Percentiles rank a stretch among this genome's conserved stretches.
Conservation (phyloP, 2,329 filamentous ascomycete species). For the Sporothrix schenckii region DNA sequence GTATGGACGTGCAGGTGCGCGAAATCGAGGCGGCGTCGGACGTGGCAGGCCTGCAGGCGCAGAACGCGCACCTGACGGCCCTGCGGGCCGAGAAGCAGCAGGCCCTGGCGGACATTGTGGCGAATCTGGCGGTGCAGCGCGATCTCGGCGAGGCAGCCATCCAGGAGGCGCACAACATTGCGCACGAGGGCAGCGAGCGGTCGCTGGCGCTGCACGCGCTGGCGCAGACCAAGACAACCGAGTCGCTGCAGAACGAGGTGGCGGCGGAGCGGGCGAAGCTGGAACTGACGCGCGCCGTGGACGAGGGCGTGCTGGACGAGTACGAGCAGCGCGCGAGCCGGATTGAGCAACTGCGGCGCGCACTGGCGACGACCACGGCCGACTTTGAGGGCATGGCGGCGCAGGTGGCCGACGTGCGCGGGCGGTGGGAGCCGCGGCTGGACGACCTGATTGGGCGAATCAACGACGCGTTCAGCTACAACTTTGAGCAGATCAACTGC, state of each 20-base stretch:
- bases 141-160: constrained; percentile 44
- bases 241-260: constrained; percentile 73
- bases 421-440: constrained; percentile 79
- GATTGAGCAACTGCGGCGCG: constrained; percentile 65
- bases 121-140: constrained; percentile 47
- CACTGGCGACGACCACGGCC: constrained; percentile 58
- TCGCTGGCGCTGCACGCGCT: constrained; percentile 50
- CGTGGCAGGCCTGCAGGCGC: constrained; percentile 65
- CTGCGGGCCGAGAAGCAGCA: constrained; percentile 53
- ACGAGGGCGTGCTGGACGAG: constrained; percentile 73
- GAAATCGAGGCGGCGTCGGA: constrained; percentile 84
- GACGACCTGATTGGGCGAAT: constrained; percentile 78
- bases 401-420: constrained; percentile 67
- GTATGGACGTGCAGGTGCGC: constrained; percentile 71
- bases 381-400: constrained; percentile 59
- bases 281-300: constrained; percentile 77
- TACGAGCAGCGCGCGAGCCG: constrained; percentile 72
- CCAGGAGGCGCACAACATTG: constrained; percentile 43
- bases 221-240: constrained; percentile 55
- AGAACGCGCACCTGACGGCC: constrained; percentile 63
- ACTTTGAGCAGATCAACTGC: constrained; percentile 92
- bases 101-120: constrained; percentile 45
- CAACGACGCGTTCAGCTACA: constrained; percentile 87
- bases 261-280: constrained; percentile 73
- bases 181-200: constrained; percentile 47